Evolutionary conservation across 495 filamentous ascomycete genomes (phyloP).

Genomic region (Articulospora tetracladia): DNA sequence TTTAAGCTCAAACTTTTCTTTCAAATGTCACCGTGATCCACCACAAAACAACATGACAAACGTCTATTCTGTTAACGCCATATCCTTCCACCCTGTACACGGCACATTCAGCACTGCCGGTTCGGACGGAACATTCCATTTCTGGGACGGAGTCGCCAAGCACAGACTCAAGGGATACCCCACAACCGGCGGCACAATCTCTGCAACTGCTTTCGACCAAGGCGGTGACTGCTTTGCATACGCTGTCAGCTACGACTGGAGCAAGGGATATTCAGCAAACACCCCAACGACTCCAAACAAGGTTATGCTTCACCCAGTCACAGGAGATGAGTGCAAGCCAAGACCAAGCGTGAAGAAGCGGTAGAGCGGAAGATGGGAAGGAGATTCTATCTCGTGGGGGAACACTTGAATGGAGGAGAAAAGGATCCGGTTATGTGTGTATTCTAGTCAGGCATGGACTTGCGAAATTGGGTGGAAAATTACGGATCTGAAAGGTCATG

Average conservation of each 20-base stretch:
- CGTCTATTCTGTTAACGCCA: slow-evolving; percentile 85
- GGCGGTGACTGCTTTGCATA: slow-evolving; percentile 84
- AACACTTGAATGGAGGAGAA: neutral
- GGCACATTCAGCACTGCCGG: slow-evolving; percentile 91
- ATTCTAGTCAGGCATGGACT: slow-evolving; percentile 6
- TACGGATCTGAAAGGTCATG: neutral
- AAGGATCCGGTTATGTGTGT: neutral
- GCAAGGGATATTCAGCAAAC: slow-evolving; percentile 77
- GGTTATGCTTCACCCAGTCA: slow-evolving; percentile 80
- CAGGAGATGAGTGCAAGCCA: slow-evolving; percentile 77
- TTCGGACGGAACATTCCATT: slow-evolving; percentile 83
- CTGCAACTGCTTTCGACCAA: slow-evolving; percentile 71
- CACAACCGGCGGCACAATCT: slow-evolving; percentile 76
- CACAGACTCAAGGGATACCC: slow-evolving; percentile 85
- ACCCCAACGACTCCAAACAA: slow-evolving; percentile 68
- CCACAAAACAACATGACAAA: slow-evolving; percentile 63
- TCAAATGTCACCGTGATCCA: slow-evolving; percentile 87
- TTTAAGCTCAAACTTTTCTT: slow-evolving; percentile 74
- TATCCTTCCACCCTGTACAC: slow-evolving; percentile 82
- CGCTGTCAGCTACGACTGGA: slow-evolving; percentile 92
- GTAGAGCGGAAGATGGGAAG: slow-evolving; percentile 27
- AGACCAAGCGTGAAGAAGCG: slow-evolving; percentile 68
- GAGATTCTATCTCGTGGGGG: neutral
- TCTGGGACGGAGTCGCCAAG: slow-evolving; percentile 89
- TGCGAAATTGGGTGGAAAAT: neutral